Percentiles rank a stretch among this genome's conserved stretches.
phyloP scores from a whole-genome alignment of 2,329 filamentous ascomycete species.

The Trichophyton mentagrophytes region DNA sequence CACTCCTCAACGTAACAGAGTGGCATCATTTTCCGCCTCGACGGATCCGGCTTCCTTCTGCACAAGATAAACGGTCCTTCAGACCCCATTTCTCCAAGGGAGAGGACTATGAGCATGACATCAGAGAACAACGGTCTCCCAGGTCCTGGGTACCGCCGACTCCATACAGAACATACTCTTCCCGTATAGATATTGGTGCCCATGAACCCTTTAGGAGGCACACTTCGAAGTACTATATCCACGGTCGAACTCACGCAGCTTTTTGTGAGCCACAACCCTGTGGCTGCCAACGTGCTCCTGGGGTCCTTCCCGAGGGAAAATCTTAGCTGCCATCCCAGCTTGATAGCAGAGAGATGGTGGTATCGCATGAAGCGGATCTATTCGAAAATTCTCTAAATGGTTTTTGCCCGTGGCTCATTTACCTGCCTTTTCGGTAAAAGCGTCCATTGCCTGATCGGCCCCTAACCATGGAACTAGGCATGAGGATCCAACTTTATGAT shows the following conservation, averaged over 20 bases:
- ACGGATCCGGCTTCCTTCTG: neutral
- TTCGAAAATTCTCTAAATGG: neutral
- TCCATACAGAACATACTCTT: neutral
- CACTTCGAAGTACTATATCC: neutral
- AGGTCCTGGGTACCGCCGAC: neutral
- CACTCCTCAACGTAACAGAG: neutral
- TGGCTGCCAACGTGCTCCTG: neutral
- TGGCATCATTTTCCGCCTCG: neutral
- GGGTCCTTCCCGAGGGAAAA: neutral
- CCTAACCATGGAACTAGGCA: slow-evolving; percentile 1
- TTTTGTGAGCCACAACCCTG: neutral
- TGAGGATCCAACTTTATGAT: neutral
- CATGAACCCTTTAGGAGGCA: neutral
- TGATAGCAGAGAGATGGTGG: neutral
- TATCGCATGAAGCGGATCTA: slow-evolving; percentile 2
- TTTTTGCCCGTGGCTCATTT: neutral
- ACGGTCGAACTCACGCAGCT: neutral
- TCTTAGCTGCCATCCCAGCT: neutral
- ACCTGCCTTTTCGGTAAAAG: slow-evolving; percentile 5
- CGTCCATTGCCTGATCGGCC: neutral
- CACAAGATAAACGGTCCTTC: neutral
- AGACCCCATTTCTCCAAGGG: neutral
- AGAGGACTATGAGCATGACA: neutral
- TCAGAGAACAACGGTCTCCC: neutral
- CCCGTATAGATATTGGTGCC: neutral